These are phyloP conservation scores for Phaeosphaeriaceae sp. DNA, from an alignment of 2,329 filamentous ascomycete genomes.

Conservation along the genomic window DNA sequence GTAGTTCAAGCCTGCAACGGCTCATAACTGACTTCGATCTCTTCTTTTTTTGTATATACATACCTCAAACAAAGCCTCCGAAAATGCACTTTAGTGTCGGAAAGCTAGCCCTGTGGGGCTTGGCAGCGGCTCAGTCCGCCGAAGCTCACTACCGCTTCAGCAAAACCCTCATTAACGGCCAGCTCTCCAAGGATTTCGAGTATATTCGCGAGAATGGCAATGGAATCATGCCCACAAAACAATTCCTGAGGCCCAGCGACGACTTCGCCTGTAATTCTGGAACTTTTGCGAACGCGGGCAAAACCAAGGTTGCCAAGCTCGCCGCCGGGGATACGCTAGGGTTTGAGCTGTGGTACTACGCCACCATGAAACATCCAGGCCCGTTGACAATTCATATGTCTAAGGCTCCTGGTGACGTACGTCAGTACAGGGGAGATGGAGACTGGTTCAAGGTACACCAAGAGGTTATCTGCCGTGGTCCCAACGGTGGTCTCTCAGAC, in stretches of 20 bases:
- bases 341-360: neutral
- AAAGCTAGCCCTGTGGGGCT: neutral
- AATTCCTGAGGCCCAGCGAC: neutral
- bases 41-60: neutral
- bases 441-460: neutral
- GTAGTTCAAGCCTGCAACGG: too few relatives aligned
- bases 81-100: neutral
- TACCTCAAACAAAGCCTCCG: neutral
- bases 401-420: neutral
- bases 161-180: neutral
- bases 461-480: neutral
- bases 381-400: neutral
- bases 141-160: neutral
- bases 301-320: neutral
- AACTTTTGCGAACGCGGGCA: neutral
- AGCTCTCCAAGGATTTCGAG: neutral
- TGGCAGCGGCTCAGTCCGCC: neutral
- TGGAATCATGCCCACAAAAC: neutral
- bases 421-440: neutral
- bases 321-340: neutral
- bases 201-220: neutral
- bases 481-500: neutral
- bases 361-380: neutral
- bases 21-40: too few relatives aligned
- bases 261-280: neutral